phyloP scores from a whole-genome alignment of 768 basidiomycete genomes.

The Melanogaster broomeanus region DNA sequence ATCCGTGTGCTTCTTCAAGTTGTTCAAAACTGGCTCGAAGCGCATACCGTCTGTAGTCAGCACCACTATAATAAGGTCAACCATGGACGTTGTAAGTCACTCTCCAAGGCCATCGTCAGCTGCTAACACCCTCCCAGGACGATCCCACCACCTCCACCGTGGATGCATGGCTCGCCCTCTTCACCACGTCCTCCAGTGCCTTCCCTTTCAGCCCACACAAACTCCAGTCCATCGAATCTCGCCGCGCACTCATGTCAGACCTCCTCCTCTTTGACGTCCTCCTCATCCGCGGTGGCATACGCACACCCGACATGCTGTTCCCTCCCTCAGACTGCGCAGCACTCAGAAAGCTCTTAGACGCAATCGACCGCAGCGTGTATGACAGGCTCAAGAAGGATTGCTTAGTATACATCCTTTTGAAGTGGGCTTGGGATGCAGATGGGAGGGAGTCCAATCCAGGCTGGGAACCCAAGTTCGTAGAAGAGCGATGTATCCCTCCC shows the following conservation, averaged over 20 bases:
- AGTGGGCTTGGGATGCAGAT: slow-evolving; percentile 76
- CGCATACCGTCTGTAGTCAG: too few species aligned
- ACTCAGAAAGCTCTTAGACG: slow-evolving; percentile 58
- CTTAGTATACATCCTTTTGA: slow-evolving; percentile 77
- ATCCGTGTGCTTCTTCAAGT: too few species aligned
- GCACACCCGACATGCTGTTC: slow-evolving; percentile 59
- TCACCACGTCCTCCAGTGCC: slow-evolving; percentile 45
- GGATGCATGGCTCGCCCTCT: slow-evolving; percentile 35
- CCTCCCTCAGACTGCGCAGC: slow-evolving; percentile 61
- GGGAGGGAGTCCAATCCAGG: slow-evolving; percentile 41
- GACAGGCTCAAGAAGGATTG: slow-evolving; percentile 81
- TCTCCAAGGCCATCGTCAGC: background rate
- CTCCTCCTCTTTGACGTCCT: slow-evolving; percentile 75
- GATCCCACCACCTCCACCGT: slow-evolving; percentile 11
- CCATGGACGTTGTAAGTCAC: slow-evolving; percentile 31
- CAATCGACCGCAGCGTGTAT: slow-evolving; percentile 62
- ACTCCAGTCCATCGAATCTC: slow-evolving; percentile 58
- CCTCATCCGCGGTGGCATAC: slow-evolving; percentile 63
- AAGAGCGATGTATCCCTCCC: slow-evolving; percentile 65
- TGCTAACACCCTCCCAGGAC: slow-evolving; percentile 16
- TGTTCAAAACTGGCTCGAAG: too few species aligned
- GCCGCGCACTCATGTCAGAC: slow-evolving; percentile 63
- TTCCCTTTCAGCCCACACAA: slow-evolving; percentile 63
- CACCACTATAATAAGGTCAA: too few species aligned
- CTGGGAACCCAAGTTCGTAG: slow-evolving; percentile 42